Evolutionary conservation across 148 eudicot species (phyloP), one percentile per base, ranked within the genome.

Genomic region (Cornus controversa): DNA sequence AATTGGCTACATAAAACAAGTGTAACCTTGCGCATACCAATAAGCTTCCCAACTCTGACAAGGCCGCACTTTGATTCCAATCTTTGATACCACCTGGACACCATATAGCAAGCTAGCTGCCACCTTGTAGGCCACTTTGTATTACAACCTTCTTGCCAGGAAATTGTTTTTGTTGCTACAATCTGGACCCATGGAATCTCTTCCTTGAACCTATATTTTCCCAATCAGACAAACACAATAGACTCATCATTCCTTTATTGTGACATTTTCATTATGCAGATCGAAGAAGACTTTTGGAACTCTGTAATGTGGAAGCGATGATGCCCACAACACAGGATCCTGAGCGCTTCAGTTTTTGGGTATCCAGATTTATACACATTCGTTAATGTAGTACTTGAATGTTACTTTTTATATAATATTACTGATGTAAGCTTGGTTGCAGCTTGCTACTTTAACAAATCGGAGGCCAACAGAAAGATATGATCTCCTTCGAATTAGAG

Each of bases 311-410:
- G 63, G 99, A 96, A 87, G 89, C 88, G 13, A 84, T 92, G 92
- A 89, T 88, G 93, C 99, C 98, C 23, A 77, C 97, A 37, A 76
- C 89, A 54, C 80, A 80, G 24, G 90, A 93, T 85, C 99, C 97
- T 25, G 98, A 96, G 89, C 92, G 82, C 82, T 96, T 88, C 85
- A 93, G 99, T 88, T 96, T 96, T 31, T 96, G 99, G 99, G 99
- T 96, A 92, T 81, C 79, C 67, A 76, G 47, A 68, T 79, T 60
- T 62, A 36, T 70, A 70, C 75, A 14, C 66, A 66, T 50, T 25
- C 65, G 6, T 4, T 40, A 40, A 45, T 76, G 40, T 71, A 31
- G 69, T 23, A 65, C 11, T 13, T 67, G 50, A 29, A 40, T 50
- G 10, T 66, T 15, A 18, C 0, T 70, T 20, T 63, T 24, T 27